phyloP scores from a whole-genome alignment of 257 asterid genomes.

The Ilex asprella region DNA sequence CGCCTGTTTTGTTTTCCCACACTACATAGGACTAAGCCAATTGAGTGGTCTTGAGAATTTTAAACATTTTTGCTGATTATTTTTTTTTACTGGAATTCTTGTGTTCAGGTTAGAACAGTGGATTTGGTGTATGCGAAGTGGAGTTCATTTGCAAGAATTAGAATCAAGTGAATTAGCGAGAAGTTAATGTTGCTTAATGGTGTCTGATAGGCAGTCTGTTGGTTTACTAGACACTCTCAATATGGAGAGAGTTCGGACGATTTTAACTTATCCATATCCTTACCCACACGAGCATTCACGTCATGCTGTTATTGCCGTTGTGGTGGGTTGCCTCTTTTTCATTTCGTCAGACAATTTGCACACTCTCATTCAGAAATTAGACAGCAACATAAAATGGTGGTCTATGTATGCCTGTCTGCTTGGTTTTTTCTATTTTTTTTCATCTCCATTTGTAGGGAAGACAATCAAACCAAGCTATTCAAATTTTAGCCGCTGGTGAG shows the following conservation, averaged over 20 bases:
- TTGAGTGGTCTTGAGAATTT: background rate
- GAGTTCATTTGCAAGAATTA: slow-evolving; percentile 16
- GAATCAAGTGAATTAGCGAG: slow-evolving; percentile 19
- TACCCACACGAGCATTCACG: slow-evolving; percentile 99
- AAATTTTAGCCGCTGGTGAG: slow-evolving; percentile 93
- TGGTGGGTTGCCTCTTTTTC: slow-evolving; percentile 90
- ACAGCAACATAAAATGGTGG: slow-evolving; percentile 99
- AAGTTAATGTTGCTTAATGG: slow-evolving; percentile 35
- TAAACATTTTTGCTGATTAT: background rate
- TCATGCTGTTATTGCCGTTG: slow-evolving; percentile 91
- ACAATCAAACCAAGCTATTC: slow-evolving; percentile 96
- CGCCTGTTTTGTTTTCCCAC: too few species aligned
- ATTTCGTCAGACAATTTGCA: slow-evolving; percentile 96
- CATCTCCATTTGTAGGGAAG: slow-evolving; percentile 94
- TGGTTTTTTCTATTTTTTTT: slow-evolving; percentile 97
- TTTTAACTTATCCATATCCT: slow-evolving; percentile 81
- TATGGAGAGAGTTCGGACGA: slow-evolving; percentile 92
- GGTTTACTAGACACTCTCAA: slow-evolving; percentile 74
- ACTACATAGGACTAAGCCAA: slow-evolving; percentile 1
- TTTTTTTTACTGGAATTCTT: slow-evolving; percentile 1
- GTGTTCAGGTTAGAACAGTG: slow-evolving; percentile 25
- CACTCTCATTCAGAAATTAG: slow-evolving; percentile 91
- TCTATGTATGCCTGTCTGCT: slow-evolving; percentile 97
- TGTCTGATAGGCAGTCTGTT: slow-evolving; percentile 46
- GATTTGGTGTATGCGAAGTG: slow-evolving; percentile 23